Evolutionary conservation across 306 rosid genomes (phyloP), one percentile per base, ranked within the genome.

Genomic region (Cicer arietinum): DNA sequence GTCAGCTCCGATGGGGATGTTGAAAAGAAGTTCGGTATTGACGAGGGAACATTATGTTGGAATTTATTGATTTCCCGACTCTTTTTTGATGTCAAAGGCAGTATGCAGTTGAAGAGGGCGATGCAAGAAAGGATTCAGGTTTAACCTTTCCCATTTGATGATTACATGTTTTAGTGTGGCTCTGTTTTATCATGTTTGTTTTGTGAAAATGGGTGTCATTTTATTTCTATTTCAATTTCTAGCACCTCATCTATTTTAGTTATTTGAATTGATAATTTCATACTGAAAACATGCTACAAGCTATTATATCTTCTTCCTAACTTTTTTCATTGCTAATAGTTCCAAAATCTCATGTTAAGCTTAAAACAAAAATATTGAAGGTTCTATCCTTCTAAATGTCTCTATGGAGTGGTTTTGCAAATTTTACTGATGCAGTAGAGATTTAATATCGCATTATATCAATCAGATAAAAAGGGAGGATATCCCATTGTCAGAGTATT

Each of bases 11-110:
- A 81, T 39, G 76, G 66, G 9, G 90, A 89, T 51, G 61, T 71
- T 47, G 89, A 85, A 14, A 94, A 92, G 59, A 92, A 84, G 84
- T 75, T 78, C 76, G 79, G 87, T 51, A 79, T 83, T 71, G 95
- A 94, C 77, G 99, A 91, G 77, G 97, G 93, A 67, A 84, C 97
- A 46, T 84, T 92, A 47, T 89, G 90, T 67, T 90, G 84, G 96
- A 94, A 92, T 84, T 83, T 94, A 85, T 80, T 94, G 77, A 82
- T 94, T 68, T 89, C 96, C 12, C 88, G 99, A 45, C 85, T 91
- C 73, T 94, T 94, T 87, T 94, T 90, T 84, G 99, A 94, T 77
- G 87, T 78, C 79, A 92, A 82, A 83, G 87, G 76, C 73, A 92
- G 84, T 59, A 54, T 64, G 40, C 83, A 75, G 71, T 75, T 92